phyloP scores from a whole-genome alignment of 2,329 filamentous ascomycete species.

The Fusarium ramigenum region DNA sequence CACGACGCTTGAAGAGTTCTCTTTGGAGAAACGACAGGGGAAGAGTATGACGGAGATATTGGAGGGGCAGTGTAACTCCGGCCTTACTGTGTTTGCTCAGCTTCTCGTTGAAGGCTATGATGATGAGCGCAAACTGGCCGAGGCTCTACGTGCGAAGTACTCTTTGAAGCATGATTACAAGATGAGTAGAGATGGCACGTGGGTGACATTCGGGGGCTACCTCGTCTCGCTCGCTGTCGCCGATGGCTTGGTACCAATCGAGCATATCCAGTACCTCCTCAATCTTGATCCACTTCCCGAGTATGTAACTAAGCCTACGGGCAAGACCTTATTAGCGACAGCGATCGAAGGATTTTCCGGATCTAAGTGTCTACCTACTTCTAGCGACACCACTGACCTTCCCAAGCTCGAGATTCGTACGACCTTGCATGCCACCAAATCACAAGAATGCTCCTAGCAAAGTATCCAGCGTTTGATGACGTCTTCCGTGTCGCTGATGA shows the following conservation, averaged over 20 bases:
- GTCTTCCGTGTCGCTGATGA: background rate
- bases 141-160: background rate
- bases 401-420: background rate
- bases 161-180: background rate
- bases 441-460: background rate
- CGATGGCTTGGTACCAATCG: background rate
- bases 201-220: background rate
- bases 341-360: background rate
- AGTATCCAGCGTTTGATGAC: background rate
- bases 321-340: background rate
- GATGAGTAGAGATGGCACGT: background rate
- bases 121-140: background rate
- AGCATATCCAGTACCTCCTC: background rate
- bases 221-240: background rate
- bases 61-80: background rate
- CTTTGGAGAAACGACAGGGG: too few species aligned
- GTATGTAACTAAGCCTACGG: rapidly evolving
- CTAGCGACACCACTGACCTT: rapidly evolving
- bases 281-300: background rate
- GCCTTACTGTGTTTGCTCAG: background rate
- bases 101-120: background rate
- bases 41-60: too few species aligned
- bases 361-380: rapidly evolving
- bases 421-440: background rate
- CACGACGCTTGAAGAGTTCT: too few species aligned